These are phyloP conservation scores for Pelargonium cotyledonis DNA, from an alignment of 441 rosid genomes.

Conservation along the genomic window DNA sequence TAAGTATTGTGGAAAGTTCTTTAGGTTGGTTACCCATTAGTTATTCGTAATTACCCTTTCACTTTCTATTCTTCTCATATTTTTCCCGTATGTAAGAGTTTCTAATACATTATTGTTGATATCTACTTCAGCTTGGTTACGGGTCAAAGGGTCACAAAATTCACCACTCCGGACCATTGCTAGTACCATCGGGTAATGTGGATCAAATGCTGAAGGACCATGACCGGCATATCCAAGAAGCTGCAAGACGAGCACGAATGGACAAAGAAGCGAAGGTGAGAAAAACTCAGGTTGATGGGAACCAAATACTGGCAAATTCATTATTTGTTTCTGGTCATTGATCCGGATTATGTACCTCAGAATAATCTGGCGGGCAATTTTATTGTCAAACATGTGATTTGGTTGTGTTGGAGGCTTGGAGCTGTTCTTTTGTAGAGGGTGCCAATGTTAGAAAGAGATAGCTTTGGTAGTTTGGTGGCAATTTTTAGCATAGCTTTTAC, in stretches of 20 bases:
- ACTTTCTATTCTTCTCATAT: too few relatives aligned
- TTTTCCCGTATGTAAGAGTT: background rate
- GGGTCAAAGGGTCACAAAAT: constrained; percentile 87
- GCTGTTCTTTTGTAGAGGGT: background rate
- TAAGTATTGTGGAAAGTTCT: too few relatives aligned
- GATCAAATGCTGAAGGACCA: constrained; percentile 90
- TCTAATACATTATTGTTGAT: constrained; percentile 10
- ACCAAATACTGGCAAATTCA: constrained; percentile 49
- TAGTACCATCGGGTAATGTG: constrained; percentile 77
- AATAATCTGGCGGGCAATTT: too few relatives aligned
- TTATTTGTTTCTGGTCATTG: constrained; percentile 65
- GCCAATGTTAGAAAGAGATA: background rate
- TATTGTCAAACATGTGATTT: too few relatives aligned
- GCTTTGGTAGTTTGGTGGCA: background rate
- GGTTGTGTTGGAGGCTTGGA: too few relatives aligned
- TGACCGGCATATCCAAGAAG: constrained; percentile 91
- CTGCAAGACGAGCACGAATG: constrained; percentile 72
- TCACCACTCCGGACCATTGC: constrained; percentile 79
- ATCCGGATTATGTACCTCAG: constrained; percentile 17
- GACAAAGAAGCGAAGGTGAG: constrained; percentile 80
- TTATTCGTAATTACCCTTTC: too few relatives aligned
- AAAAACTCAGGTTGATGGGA: constrained; percentile 52
- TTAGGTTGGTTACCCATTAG: too few relatives aligned
- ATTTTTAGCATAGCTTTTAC: background rate
- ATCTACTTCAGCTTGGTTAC: constrained; percentile 52